A percentile compares a stretch with the other conserved stretches of the same genome.
Evolutionary conservation across 345 rosid species (phyloP).

Genomic region (Geranium rotundifolium): DNA sequence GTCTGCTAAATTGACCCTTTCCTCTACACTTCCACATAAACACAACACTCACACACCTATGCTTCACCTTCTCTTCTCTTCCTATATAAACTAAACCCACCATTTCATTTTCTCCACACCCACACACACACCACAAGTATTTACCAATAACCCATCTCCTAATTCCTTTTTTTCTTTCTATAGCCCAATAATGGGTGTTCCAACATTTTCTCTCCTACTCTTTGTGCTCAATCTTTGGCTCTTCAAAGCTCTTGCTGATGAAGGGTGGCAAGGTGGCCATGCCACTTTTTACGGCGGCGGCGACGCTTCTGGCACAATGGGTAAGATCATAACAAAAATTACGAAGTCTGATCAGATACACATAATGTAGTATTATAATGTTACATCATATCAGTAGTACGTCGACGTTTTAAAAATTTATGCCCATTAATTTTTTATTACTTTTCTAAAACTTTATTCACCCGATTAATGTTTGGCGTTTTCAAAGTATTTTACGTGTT

Average conservation of each 20-base stretch:
- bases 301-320: slow-evolving; percentile 84
- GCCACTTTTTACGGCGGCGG: slow-evolving; percentile 80
- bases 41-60: slow-evolving; percentile 10
- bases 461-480: no score
- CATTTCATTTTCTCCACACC: slow-evolving; percentile 1
- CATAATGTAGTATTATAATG: no score
- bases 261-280: slow-evolving; percentile 68
- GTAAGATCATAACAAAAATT: slow-evolving; percentile 17
- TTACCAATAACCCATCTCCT: background rate
- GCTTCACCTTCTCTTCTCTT: slow-evolving; percentile 9
- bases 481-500: no score
- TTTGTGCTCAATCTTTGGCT: slow-evolving; percentile 24
- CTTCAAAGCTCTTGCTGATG: slow-evolving; percentile 36
- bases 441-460: no score
- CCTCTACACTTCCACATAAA: background rate
- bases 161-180: background rate
- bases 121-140: slow-evolving; percentile 4
- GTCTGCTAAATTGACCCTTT: slow-evolving; percentile 20
- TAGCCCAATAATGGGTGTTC: slow-evolving; percentile 3
- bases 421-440: no score
- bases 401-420: no score
- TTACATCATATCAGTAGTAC: no score
- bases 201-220: slow-evolving; percentile 20
- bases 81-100: slow-evolving; percentile 10
- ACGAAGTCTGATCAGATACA: no score